Conservation (phyloP, 768 basidiomycete species). For the Asterophora parasitica region DNA sequence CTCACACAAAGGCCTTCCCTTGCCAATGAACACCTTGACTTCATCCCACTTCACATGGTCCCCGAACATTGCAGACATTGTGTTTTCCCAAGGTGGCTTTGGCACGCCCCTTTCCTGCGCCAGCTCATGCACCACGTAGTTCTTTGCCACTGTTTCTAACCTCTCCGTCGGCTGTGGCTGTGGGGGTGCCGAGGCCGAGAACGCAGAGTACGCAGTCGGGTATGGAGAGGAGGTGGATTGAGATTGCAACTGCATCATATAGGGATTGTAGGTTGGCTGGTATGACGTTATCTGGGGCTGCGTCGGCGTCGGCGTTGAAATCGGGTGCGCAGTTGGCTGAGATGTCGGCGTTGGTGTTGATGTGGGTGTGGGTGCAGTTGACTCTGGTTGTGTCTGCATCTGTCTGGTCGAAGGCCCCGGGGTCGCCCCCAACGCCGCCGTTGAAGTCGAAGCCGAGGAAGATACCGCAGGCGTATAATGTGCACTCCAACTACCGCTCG, state of each 20-base stretch:
- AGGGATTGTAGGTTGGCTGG: conserved; percentile 14
- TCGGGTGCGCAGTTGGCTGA: conserved; percentile 3
- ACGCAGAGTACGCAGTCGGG: no score
- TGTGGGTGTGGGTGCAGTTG: conserved; percentile 7
- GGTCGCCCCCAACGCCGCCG: neutral
- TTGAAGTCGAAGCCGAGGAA: neutral
- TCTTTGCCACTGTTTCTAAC: conserved; percentile 53
- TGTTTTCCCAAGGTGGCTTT: conserved; percentile 63
- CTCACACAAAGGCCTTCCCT: conserved; percentile 62
- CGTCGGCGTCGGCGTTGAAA: neutral
- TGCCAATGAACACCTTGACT: conserved; percentile 57
- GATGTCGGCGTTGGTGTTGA: neutral
- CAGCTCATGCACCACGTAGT: conserved; percentile 67
- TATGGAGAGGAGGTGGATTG: conserved; percentile 1
- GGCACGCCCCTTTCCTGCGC: conserved; percentile 39
- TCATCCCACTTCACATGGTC: conserved; percentile 80
- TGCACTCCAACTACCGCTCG: conserved; percentile 6
- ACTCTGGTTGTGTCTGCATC: neutral
- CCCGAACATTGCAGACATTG: conserved; percentile 82
- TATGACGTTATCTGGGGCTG: conserved; percentile 13
- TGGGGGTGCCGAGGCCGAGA: neutral
- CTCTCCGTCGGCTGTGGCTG: conserved; percentile 28
- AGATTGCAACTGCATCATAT: conserved; percentile 13
- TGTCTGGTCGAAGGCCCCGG: neutral
- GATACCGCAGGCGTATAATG: neutral